Conservation (phyloP, 441 rosid genomes). For the Brassica balearica region DNA sequence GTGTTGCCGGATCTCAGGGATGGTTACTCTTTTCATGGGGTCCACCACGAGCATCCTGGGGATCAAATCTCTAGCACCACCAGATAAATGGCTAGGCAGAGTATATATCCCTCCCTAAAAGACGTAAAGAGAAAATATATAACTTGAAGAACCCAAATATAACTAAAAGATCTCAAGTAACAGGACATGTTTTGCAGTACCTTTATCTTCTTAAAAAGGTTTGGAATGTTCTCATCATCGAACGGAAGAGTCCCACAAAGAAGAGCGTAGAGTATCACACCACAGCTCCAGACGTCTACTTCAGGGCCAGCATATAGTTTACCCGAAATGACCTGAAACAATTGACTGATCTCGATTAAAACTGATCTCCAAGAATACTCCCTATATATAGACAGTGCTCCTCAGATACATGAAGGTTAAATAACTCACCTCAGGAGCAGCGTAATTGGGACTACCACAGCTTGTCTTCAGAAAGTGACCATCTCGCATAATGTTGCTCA, state of each 20-base stretch:
- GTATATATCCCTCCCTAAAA: background rate
- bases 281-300: constrained; percentile 10
- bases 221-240: constrained; percentile 4
- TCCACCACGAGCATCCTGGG: constrained; percentile 8
- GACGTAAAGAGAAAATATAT: background rate
- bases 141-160: background rate
- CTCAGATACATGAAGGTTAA: background rate
- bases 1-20: constrained; percentile 1
- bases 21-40: constrained; percentile 15
- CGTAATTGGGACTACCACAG: background rate
- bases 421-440: background rate
- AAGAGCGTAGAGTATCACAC: constrained; percentile 8
- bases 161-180: background rate
- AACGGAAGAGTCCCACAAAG: constrained; percentile 6
- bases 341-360: background rate
- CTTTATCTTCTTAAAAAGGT: constrained; percentile 8
- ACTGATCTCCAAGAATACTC: background rate
- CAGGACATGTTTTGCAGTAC: background rate
- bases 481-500: constrained; percentile 10
- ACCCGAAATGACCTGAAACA: background rate
- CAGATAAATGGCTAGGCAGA: background rate
- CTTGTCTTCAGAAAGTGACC: background rate
- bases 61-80: constrained; percentile 13
- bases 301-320: constrained; percentile 7
- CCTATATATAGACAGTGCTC: background rate